phyloP scores from a whole-genome alignment of 768 basidiomycete species.

The Hortiboletus flavorubellus region DNA sequence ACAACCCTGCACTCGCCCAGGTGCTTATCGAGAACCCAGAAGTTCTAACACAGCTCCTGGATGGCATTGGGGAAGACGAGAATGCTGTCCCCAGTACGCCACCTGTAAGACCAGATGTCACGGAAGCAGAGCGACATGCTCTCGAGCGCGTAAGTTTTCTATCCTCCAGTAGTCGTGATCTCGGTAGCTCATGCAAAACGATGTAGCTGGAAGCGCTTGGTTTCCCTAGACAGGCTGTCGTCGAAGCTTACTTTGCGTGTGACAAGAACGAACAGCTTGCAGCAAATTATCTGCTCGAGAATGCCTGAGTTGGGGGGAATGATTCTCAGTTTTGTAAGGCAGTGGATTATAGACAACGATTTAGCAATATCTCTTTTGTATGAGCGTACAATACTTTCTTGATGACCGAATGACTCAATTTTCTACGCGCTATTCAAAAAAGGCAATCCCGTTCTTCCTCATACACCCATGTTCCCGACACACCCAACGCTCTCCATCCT shows the following conservation, averaged over 20 bases:
- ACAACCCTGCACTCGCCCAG: neutral
- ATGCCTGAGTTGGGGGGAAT: neutral
- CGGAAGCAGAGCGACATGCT: neutral
- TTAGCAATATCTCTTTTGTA: neutral
- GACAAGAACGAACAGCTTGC: conserved; percentile 10
- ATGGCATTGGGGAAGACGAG: neutral
- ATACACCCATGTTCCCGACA: conserved; percentile 24
- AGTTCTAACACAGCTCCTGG: neutral
- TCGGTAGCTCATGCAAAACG: neutral
- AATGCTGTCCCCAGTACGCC: neutral
- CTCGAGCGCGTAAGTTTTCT: conserved; percentile 2
- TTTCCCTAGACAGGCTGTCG: conserved; percentile 1
- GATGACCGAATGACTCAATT: too few relatives aligned
- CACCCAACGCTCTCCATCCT: conserved; percentile 14
- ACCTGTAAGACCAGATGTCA: neutral
- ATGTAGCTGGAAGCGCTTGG: conserved; percentile 3
- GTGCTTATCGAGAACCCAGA: neutral
- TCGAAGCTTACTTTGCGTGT: conserved; percentile 6
- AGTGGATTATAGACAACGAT: too few relatives aligned
- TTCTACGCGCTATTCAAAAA: neutral
- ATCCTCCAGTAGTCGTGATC: fast-evolving
- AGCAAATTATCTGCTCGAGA: conserved; percentile 1
- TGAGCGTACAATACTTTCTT: neutral
- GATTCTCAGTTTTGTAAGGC: neutral
- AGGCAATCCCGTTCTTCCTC: neutral